These are phyloP conservation scores for Jacaranda copaia DNA, from an alignment of 257 asterid species.

Conservation along the genomic window DNA sequence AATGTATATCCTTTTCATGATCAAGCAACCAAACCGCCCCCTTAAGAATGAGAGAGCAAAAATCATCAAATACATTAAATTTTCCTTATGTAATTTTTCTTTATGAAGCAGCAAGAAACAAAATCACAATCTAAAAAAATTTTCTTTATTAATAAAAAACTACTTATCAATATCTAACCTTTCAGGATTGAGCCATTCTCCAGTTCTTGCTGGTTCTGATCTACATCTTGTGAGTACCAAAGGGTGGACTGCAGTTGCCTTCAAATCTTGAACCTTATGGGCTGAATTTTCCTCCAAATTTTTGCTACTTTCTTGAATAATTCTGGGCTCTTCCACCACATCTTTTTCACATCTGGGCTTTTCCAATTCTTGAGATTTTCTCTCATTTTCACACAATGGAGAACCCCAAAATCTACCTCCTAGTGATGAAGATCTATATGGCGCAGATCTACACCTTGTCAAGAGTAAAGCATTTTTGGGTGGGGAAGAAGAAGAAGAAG, in stretches of 20 bases:
- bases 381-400: conserved; percentile 40
- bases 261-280: conserved; percentile 36
- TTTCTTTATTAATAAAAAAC: conserved; percentile 30
- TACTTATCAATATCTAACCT: conserved; percentile 53
- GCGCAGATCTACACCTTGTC: conserved; percentile 97
- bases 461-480: conserved; percentile 73
- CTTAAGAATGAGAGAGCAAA: background rate
- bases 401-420: conserved; percentile 80
- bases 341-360: conserved; percentile 18
- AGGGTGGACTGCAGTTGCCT: conserved; percentile 57
- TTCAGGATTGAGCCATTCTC: conserved; percentile 64
- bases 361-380: conserved; percentile 31
- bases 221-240: conserved; percentile 76
- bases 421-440: conserved; percentile 88
- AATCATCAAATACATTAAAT: background rate
- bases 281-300: conserved; percentile 35
- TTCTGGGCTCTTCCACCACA: conserved; percentile 43
- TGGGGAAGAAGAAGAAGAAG: conserved; percentile 47
- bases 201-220: conserved; percentile 89
- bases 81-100: conserved; percentile 31
- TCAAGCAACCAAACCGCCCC: conserved; percentile 9
- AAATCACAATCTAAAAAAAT: conserved; percentile 18
- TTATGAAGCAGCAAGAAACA: conserved; percentile 29
- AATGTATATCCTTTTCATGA: conserved; percentile 17
- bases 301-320: conserved; percentile 30